Base-by-base conservation (phyloP, 805 yeast species). In the Metschnikowia hibisci region DNA sequence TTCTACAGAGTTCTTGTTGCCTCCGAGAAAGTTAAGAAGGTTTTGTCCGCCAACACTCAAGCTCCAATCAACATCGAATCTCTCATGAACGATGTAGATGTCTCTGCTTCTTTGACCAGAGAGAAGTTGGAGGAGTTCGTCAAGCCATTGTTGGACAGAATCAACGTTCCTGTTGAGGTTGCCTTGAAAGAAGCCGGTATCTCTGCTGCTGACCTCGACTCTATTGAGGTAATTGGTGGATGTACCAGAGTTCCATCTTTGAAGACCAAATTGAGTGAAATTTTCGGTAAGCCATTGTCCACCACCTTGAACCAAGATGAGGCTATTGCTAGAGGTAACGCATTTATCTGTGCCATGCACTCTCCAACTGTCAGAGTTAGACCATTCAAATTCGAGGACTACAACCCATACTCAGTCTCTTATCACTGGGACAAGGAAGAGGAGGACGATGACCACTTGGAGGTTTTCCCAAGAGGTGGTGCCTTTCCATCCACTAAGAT, bases 321-420 rank as follows among this genome's bases (percentile, higher is more conserved):
- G 78, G 96, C 99, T 51, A 85, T 91, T 66, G 98, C 99, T 44
- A 87, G 91, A 71, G 99, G 99, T 76, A 95, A 96, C 60, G 96
- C 99, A 38, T 93, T 93, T 48, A 86, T 93, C 62, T 93, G 99
- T 71, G 99, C 99, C 56, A 87, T 89, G 74, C 98, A 90, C 78
- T 91, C 98, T 28, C 99, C 99, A 71, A 90, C 97, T 53, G 81
- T 93, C 60, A 87, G 99, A 75, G 99, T 93, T 42, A 86, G 98
- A 73, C 96, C 96, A 55, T 93, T 93, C 84, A 91, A 91, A 74
- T 93, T 90, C 65, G 96, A 91, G 75, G 99, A 93, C 68, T 73
- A 82, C 66, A 91, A 90, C 81, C 84, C 82, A 61, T 80, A 80
- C 81, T 82, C 96, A 23, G 96, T 93, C 53, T 84, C 97, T 32